phyloP scores from a whole-genome alignment of 192 early-diverging fungal genomes.

The Phlyctochytrium planicorne region DNA sequence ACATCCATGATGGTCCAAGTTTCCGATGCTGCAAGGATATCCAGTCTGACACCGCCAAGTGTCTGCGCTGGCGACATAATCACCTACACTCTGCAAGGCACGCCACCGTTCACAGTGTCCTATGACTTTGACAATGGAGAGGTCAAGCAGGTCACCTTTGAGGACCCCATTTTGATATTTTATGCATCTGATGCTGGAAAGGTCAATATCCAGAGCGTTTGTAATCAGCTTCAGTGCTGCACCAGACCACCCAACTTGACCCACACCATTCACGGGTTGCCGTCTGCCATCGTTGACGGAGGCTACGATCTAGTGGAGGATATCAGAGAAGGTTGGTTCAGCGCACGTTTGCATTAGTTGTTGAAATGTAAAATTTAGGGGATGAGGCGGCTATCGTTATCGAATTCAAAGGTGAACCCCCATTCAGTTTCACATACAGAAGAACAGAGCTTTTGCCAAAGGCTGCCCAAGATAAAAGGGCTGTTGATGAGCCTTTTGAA shows the following conservation, averaged over 20 bases:
- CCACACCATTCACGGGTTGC: slow-evolving; percentile 53
- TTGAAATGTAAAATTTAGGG: slow-evolving; percentile 24
- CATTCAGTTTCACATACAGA: slow-evolving; percentile 69
- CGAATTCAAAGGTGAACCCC: slow-evolving; percentile 62
- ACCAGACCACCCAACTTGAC: slow-evolving; percentile 45
- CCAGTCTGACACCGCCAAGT: slow-evolving; percentile 16
- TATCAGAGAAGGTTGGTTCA: slow-evolving; percentile 54
- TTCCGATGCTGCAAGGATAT: slow-evolving; percentile 49
- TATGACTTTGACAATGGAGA: slow-evolving; percentile 50
- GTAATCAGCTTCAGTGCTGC: slow-evolving; percentile 65
- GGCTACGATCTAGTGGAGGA: slow-evolving; percentile 67
- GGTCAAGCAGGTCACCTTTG: slow-evolving; percentile 27
- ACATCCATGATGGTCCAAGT: slow-evolving; percentile 30
- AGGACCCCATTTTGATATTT: slow-evolving; percentile 61
- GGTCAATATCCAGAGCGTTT: slow-evolving; percentile 55
- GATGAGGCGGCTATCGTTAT: slow-evolving; percentile 54
- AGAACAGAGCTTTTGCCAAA: slow-evolving; percentile 34
- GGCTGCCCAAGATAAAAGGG: slow-evolving; percentile 33
- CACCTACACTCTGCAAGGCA: slow-evolving; percentile 63
- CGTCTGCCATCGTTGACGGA: slow-evolving; percentile 61
- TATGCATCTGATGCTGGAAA: slow-evolving; percentile 56
- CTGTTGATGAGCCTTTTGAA: slow-evolving; percentile 46
- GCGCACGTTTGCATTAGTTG: no score
- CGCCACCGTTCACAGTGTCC: slow-evolving; percentile 60
- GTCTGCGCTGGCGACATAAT: slow-evolving; percentile 71